Conservation (phyloP, 345 rosid species). For the Zanthoxylum bungeanum region DNA sequence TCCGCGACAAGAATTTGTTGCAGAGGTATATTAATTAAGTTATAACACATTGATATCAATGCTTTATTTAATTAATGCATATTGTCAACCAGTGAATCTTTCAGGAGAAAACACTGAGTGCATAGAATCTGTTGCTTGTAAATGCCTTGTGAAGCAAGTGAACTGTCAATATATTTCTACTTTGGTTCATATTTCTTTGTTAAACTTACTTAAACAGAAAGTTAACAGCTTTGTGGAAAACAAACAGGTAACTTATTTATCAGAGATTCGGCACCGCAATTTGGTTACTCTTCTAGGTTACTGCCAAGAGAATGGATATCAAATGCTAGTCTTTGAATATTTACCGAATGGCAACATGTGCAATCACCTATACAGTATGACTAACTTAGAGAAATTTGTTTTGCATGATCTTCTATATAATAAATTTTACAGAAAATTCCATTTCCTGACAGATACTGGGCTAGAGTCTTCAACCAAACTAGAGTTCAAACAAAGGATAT, state of each 20-base stretch:
- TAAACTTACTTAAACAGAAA: neutral
- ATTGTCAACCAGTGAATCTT: neutral
- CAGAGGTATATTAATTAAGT: constrained; percentile 41
- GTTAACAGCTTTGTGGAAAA: constrained; percentile 15
- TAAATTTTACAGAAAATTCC: neutral
- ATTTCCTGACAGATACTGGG: constrained; percentile 33
- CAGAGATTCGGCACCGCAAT: constrained; percentile 57
- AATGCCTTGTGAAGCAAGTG: neutral
- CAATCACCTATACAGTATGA: constrained; percentile 56
- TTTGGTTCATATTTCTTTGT: neutral
- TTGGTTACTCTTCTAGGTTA: constrained; percentile 60
- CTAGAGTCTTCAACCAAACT: constrained; percentile 40
- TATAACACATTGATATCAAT: neutral
- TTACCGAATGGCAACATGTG: constrained; percentile 61
- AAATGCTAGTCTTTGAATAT: constrained; percentile 58
- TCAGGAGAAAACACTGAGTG: neutral
- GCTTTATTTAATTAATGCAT: no score
- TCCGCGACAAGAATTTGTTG: constrained; percentile 38
- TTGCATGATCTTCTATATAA: neutral
- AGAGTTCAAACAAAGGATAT: constrained; percentile 63
- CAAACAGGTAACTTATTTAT: constrained; percentile 45
- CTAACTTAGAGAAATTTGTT: neutral
- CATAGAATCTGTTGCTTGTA: neutral
- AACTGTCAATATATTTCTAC: neutral
- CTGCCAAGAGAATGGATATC: constrained; percentile 49